These are phyloP conservation scores for Colletotrichum simmondsii DNA, from an alignment of 2,329 filamentous ascomycete species.

Conservation along the genomic window DNA sequence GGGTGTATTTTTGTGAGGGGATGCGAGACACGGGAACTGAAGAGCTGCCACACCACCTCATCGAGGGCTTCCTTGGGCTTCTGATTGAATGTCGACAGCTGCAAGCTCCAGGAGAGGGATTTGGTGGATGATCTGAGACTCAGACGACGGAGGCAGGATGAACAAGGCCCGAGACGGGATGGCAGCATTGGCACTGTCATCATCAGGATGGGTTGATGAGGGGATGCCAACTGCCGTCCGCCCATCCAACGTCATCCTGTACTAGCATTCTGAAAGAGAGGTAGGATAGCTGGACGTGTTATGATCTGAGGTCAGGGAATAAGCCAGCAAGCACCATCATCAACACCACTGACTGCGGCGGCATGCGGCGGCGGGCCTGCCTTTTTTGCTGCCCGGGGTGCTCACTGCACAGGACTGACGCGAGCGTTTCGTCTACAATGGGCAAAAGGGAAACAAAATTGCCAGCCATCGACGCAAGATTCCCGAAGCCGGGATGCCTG, in stretches of 20 bases:
- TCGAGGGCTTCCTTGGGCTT: background rate
- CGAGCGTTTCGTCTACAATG: constrained; percentile 13
- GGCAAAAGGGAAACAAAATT: background rate
- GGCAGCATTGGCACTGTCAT: background rate
- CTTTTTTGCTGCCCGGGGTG: background rate
- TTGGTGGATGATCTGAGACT: background rate
- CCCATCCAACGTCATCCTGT: constrained; percentile 30
- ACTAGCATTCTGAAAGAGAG: constrained; percentile 1
- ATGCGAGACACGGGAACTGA: background rate
- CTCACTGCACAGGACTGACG: background rate
- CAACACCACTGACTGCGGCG: background rate
- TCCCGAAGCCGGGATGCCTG: constrained; percentile 8
- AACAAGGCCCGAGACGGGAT: background rate
- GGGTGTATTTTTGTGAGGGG: background rate
- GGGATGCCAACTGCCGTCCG: constrained; percentile 15
- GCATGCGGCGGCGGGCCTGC: background rate
- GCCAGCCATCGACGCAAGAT: background rate
- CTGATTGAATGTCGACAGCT: background rate
- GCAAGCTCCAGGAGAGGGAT: background rate
- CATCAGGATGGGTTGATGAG: constrained; percentile 1
- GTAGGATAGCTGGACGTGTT: background rate
- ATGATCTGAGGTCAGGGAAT: constrained; percentile 26
- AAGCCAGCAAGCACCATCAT: constrained; percentile 10
- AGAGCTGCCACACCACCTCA: background rate
- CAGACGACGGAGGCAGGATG: background rate